Conservation (phyloP, 75 land plant species). For the Picea glauca region DNA sequence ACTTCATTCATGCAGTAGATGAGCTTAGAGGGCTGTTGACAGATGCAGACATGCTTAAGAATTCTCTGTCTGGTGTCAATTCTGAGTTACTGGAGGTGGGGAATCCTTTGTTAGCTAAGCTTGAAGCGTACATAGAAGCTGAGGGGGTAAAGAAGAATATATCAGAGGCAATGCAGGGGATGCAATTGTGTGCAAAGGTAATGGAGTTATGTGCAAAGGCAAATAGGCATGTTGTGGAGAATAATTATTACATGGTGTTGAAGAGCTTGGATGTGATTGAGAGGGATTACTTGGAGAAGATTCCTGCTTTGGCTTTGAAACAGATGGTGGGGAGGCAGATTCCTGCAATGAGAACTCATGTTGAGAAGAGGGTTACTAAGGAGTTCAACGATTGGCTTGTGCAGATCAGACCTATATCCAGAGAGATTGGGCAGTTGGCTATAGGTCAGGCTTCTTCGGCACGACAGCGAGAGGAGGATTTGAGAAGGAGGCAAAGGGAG, state of each 20-base stretch:
- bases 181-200: constrained; percentile 49
- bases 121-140: constrained; percentile 77
- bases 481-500: constrained; percentile 62
- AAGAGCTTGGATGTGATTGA: constrained; percentile 81
- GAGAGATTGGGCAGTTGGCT: constrained; percentile 86
- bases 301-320: constrained; percentile 57
- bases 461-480: constrained; percentile 88
- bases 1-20: constrained; percentile 94
- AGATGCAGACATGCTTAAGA: constrained; percentile 87
- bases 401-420: constrained; percentile 70
- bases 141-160: constrained; percentile 75
- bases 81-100: constrained; percentile 72
- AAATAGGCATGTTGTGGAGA: constrained; percentile 63
- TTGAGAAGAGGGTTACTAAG: constrained; percentile 71
- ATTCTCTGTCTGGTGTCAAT: constrained; percentile 62
- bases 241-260: constrained; percentile 73
- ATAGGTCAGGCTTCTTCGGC: constrained; percentile 81
- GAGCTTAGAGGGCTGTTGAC: constrained; percentile 84
- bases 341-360: constrained; percentile 61
- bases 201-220: constrained; percentile 64
- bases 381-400: constrained; percentile 98
- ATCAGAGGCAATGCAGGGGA: constrained; percentile 62
- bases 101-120: constrained; percentile 49
- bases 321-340: constrained; percentile 62
- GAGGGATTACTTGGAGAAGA: constrained; percentile 56